Conservation (phyloP, 441 rosid genomes). For the Rhodomyrtus psidioides region DNA sequence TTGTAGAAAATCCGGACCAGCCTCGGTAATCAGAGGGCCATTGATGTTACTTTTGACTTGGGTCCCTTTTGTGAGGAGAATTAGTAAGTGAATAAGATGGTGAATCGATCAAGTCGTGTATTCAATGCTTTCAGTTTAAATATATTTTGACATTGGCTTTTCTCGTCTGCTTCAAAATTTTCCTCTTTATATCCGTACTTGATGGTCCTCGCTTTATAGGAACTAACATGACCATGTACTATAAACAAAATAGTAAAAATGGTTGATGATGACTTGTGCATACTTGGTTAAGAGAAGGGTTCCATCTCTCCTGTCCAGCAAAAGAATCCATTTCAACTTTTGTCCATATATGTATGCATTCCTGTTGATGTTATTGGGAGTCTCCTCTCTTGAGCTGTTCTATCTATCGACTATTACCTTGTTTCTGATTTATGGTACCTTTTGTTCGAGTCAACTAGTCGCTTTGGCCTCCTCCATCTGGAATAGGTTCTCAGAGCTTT, state of each 20-base stretch:
- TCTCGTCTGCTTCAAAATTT: neutral
- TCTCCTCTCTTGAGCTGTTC: neutral
- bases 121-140: neutral
- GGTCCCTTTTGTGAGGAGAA: neutral
- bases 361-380: neutral
- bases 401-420: neutral
- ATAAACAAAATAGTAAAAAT: neutral
- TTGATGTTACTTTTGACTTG: neutral
- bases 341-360: neutral
- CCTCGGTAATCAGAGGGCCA: neutral
- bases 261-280: neutral
- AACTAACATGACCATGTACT: neutral
- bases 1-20: neutral
- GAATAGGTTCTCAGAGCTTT: slow-evolving; percentile 27
- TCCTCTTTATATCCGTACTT: neutral
- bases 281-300: neutral
- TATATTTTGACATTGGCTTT: neutral
- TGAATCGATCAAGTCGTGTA: neutral
- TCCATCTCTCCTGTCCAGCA: neutral
- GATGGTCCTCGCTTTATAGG: neutral
- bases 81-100: neutral
- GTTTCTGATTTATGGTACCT: neutral
- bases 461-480: slow-evolving; percentile 25
- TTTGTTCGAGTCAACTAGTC: slow-evolving; percentile 9
- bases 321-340: neutral